Conservation (phyloP, 1,284 basidiomycete genomes). For the Ganoderma leucocontextum region DNA sequence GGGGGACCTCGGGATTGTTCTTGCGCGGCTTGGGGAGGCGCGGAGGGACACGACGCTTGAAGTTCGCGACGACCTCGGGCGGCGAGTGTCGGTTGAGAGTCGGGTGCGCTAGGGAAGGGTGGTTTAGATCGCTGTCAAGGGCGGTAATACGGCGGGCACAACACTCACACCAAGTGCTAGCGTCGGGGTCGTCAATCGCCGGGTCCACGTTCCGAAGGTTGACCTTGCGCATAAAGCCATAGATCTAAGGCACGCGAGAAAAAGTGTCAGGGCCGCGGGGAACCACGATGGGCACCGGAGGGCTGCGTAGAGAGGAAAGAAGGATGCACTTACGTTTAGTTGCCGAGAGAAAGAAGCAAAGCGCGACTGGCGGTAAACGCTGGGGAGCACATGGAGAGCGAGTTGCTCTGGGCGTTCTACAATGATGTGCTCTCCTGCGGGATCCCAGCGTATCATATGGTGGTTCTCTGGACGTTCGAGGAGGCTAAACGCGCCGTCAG, state of each 20-base stretch:
- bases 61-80: constrained; percentile 86
- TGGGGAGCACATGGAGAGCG: constrained; percentile 87
- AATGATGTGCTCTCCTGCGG: constrained; percentile 89
- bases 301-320: constrained; percentile 29
- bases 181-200: constrained; percentile 91
- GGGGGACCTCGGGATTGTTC: constrained; percentile 69
- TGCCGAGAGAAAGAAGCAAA: constrained; percentile 94
- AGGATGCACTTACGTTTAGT: constrained; percentile 78
- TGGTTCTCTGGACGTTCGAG: constrained; percentile 87
- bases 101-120: constrained; percentile 70
- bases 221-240: constrained; percentile 95
- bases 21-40: constrained; percentile 85
- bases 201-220: constrained; percentile 92
- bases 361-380: constrained; percentile 90
- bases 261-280: constrained; percentile 43
- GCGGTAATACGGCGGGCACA: constrained; percentile 15
- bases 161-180: constrained; percentile 90
- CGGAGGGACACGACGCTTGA: constrained; percentile 93
- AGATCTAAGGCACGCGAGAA: constrained; percentile 61
- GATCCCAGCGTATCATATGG: constrained; percentile 94
- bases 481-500: constrained; percentile 54
- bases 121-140: constrained; percentile 26
- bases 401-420: constrained; percentile 91
- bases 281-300: constrained; percentile 28
- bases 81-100: constrained; percentile 88